Base-by-base conservation (phyloP, 2,329 filamentous ascomycete species). In the Fusarium sp. region DNA sequence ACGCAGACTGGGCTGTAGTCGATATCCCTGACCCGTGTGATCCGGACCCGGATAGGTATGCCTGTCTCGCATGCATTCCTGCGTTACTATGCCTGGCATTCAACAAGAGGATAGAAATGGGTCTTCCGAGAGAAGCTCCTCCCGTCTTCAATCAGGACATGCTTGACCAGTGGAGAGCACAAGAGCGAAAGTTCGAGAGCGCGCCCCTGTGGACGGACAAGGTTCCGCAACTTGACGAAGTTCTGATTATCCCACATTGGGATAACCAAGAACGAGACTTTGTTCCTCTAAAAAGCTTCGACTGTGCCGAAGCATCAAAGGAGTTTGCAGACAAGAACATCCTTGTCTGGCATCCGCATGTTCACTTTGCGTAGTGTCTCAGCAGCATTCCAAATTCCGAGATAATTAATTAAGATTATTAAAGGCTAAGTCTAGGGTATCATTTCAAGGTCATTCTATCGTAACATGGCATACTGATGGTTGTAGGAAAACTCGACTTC, bases 51-150 rank as follows among this genome's bases (percentile, higher is more conserved):
- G 66, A 71, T 53, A 66, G 68, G 34, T 73, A 71, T 48, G 70
- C 68, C 58, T 67, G 62, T n/a, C 47, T 71, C 7, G 70, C 70
- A n/a, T 69, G 70, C 50, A 70, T 71, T 23, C 59, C 70, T 2
- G 40, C 56, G 15, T 39, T 73, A 18, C 60, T 71, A 13, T 44
- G 56, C 8, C 44, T 62, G 16, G 65, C 65, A 1, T 72, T 72
- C 18, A 71, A 73, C 34, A 40, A 47, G 48, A 46, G 68, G 10
- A 67, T 73, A n/a, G 58, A 64, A 11, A 39, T 70, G 39, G 68
- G 66, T 2, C 55, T 73, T 7, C 70, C 62, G 1, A 62, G 68
- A n/a, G 66, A 68, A 37, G 68, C 62, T 4, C 70, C 68, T 4
- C 55, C 69, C 0, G 57, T 71, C 34, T 66, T 71, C 28, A 71